Evolutionary conservation across 495 filamentous ascomycete genomes (phyloP).

Genomic region (Penicillium subrubescens): DNA sequence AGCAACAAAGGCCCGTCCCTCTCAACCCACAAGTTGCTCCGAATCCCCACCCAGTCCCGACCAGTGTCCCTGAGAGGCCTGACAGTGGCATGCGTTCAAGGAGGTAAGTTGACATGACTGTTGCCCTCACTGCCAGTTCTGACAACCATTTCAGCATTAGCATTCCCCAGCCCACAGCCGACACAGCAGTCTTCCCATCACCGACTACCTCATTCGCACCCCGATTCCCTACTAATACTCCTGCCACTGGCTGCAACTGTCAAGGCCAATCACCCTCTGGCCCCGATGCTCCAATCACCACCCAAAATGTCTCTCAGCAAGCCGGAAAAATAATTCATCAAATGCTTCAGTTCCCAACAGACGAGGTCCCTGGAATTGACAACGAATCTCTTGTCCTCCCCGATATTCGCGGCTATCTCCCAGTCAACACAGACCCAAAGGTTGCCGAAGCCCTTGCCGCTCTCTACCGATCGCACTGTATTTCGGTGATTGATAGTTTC

Average conservation of each 20-base stretch:
- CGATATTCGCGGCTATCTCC: constrained; percentile 73
- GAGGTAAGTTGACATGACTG: constrained; percentile 31
- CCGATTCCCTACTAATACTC: constrained; percentile 27
- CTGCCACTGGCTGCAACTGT: constrained; percentile 34
- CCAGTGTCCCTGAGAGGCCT: constrained; percentile 23
- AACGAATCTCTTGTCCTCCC: constrained; percentile 76
- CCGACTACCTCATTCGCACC: constrained; percentile 50
- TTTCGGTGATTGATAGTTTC: constrained; percentile 90
- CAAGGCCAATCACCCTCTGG: constrained; percentile 21
- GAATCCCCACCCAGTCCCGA: constrained; percentile 18
- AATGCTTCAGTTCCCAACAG: constrained; percentile 65
- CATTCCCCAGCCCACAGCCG: constrained; percentile 56
- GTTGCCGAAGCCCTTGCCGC: constrained; percentile 78
- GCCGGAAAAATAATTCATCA: constrained; percentile 61
- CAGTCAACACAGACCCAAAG: constrained; percentile 74
- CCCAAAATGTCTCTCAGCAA: constrained; percentile 46
- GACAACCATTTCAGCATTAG: constrained; percentile 35
- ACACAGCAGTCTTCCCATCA: constrained; percentile 70
- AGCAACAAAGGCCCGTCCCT: constrained; percentile 41
- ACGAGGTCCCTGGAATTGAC: constrained; percentile 53
- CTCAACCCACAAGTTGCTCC: constrained; percentile 31
- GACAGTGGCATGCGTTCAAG: constrained; percentile 36
- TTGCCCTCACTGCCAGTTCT: constrained; percentile 5
- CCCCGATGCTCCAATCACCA: constrained; percentile 34
- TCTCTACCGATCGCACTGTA: constrained; percentile 91